phyloP scores from a whole-genome alignment of 805 yeast genomes.

The Soucietia sequanensis region DNA sequence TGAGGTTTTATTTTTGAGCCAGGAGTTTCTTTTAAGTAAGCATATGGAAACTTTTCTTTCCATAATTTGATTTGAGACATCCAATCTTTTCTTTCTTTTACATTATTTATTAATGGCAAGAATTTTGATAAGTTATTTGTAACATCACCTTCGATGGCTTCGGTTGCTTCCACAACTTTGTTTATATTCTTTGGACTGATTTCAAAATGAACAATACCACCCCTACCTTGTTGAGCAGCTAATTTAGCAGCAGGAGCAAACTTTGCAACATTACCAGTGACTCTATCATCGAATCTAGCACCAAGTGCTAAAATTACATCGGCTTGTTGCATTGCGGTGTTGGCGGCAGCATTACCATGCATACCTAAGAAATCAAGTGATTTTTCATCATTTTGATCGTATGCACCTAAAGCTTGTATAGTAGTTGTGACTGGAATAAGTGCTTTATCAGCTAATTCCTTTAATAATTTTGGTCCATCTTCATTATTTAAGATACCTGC shows the following conservation, averaged over 20 bases:
- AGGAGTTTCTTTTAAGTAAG: conserved; percentile 76
- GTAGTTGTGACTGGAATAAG: conserved; percentile 96
- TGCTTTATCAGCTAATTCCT: conserved; percentile 86
- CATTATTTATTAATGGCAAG: conserved; percentile 66
- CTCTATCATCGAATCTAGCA: conserved; percentile 98
- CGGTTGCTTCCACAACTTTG: conserved; percentile 95
- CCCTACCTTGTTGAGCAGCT: conserved; percentile 85
- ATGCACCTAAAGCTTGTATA: conserved; percentile 90
- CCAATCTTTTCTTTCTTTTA: conserved; percentile 78
- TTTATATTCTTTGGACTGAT: conserved; percentile 95
- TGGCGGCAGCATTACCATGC: conserved; percentile 97
- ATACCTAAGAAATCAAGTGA: conserved; percentile 96
- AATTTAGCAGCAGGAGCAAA: conserved; percentile 92
- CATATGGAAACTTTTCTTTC: conserved; percentile 85
- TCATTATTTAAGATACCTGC: conserved; percentile 80
- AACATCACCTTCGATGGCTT: conserved; percentile 96
- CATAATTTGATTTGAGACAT: conserved; percentile 68
- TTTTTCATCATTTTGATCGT: conserved; percentile 87
- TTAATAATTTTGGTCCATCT: conserved; percentile 76
- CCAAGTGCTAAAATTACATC: conserved; percentile 93
- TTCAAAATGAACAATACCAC: conserved; percentile 97
- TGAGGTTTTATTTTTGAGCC: conserved; percentile 88
- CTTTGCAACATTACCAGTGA: conserved; percentile 78
- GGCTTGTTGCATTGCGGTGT: conserved; percentile 89
- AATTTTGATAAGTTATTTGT: conserved; percentile 70